Base-by-base conservation (phyloP, 805 yeast species). In the Candida stauntonica region DNA sequence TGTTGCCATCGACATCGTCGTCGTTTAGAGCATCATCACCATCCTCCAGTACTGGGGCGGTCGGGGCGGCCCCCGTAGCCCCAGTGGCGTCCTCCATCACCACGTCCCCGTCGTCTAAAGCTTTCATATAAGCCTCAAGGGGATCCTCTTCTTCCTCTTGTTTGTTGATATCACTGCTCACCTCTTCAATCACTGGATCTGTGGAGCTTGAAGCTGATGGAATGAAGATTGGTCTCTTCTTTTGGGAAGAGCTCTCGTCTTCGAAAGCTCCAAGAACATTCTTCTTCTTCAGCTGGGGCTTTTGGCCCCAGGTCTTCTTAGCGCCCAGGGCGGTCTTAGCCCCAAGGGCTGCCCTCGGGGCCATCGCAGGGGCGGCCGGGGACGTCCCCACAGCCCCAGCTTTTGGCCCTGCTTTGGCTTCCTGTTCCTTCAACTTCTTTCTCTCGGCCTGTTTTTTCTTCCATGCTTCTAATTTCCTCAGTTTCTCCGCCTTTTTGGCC, bases 401-500 rank as follows among this genome's bases (percentile, higher is more conserved):
- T n/a, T n/a, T n/a, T n/a, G n/a, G n/a, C n/a, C 31, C 28, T 21
- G 35, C 5, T 11, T 21, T 21, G 24, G 35, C 30, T 33, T 31
- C 48, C 36, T 35, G 47, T 37, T 45, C 52, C 26, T 43, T 45
- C 16, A 41, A 52, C 35, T 29, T 53, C 54, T 48, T 59, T 36
- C 45, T 30, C 38, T 46, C 55, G 17, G 46, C 50, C 40, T 61
- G 65, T 47, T 64, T 67, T 59, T 56, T 62, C 54, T 73, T 75
- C 81, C 81, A 77, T 18, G 73, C 76, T 39, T 70, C 74, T 0
- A 75, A 52, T 41, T 70, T 64, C 44, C 58, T 55, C 31, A 62
- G 64, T 31, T 71, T 60, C 29, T 58, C 62, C 17, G 39, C 45
- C 36, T 47, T 51, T 45, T 50, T 51, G 12, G 36, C 28, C 17